These are phyloP conservation scores for Ceriops tagal DNA, from an alignment of 345 rosid species.

Conservation along the genomic window DNA sequence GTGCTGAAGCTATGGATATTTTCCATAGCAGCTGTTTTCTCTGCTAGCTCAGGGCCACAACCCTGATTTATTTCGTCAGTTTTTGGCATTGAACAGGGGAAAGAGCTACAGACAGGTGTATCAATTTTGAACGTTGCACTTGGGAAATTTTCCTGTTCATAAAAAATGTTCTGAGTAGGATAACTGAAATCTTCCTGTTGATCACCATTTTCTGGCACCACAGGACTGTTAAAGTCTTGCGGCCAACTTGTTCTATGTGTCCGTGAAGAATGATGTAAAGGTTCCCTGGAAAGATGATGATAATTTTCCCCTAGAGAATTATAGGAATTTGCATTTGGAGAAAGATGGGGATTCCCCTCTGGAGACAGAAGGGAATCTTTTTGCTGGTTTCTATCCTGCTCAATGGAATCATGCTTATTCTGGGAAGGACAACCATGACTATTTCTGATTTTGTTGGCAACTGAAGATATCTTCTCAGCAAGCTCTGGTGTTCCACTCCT, in stretches of 20 bases:
- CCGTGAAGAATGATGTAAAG: constrained; percentile 6
- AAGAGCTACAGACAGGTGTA: constrained; percentile 43
- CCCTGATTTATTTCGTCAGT: constrained; percentile 33
- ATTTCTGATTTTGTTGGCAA: constrained; percentile 30
- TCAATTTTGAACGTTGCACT: constrained; percentile 62
- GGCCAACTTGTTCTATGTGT: constrained; percentile 23
- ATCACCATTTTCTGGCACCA: constrained; percentile 30
- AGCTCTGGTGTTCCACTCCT: constrained; percentile 34
- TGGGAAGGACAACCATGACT: constrained; percentile 23
- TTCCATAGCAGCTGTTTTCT: constrained; percentile 28
- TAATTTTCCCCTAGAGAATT: constrained; percentile 20
- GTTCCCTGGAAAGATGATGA: constrained; percentile 5
- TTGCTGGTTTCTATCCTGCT: constrained; percentile 30
- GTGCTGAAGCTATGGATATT: constrained; percentile 36
- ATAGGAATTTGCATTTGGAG: constrained; percentile 21
- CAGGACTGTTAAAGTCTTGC: constrained; percentile 25
- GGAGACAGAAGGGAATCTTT: constrained; percentile 32
- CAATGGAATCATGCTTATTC: constrained; percentile 22
- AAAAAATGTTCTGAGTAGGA: constrained; percentile 27
- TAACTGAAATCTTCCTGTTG: constrained; percentile 30
- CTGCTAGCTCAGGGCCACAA: constrained; percentile 35
- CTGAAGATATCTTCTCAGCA: constrained; percentile 47
- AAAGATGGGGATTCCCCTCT: constrained; percentile 5
- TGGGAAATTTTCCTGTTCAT: constrained; percentile 38
- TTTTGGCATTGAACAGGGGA: constrained; percentile 43